phyloP scores from a whole-genome alignment of 2,329 filamentous ascomycete genomes.

The Tolypocladium guangdongense region DNA sequence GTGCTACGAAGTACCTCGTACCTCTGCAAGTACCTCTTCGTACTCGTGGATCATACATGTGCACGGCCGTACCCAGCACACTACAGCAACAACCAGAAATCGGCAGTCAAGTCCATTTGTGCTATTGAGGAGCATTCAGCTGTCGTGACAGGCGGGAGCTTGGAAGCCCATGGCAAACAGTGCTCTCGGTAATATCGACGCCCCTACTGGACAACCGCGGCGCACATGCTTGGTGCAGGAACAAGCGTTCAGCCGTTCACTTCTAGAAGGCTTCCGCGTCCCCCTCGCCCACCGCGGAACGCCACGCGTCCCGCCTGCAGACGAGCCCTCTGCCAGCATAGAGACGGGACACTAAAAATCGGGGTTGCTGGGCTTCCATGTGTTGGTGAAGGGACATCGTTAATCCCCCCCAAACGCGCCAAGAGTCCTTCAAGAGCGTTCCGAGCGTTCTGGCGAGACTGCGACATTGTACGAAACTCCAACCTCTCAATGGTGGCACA shows the following conservation, averaged over 20 bases:
- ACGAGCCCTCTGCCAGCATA: not conserved
- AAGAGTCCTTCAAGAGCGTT: not conserved
- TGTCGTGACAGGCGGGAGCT: not conserved
- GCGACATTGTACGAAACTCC: not conserved
- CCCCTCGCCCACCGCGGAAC: not conserved
- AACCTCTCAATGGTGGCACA: no score
- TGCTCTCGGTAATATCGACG: not conserved
- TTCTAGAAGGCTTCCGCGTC: not conserved
- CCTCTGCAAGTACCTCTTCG: no score
- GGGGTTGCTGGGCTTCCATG: not conserved
- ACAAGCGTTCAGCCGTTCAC: no score
- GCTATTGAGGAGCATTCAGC: not conserved
- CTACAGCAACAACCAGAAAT: no score
- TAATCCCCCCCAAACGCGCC: no score
- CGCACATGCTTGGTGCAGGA: not conserved
- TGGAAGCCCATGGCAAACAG: not conserved
- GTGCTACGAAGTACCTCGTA: no score
- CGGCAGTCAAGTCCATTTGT: no score
- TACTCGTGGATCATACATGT: no score
- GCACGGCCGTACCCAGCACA: no score
- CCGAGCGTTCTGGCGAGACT: not conserved
- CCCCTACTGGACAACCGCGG: not conserved
- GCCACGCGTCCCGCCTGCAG: not conserved
- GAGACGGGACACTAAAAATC: not conserved
- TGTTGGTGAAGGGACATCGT: not conserved